Percentiles rank a stretch among this genome's conserved stretches.
phyloP scores from a whole-genome alignment of 129 eudicot genomes.

The Arctium lappa region DNA sequence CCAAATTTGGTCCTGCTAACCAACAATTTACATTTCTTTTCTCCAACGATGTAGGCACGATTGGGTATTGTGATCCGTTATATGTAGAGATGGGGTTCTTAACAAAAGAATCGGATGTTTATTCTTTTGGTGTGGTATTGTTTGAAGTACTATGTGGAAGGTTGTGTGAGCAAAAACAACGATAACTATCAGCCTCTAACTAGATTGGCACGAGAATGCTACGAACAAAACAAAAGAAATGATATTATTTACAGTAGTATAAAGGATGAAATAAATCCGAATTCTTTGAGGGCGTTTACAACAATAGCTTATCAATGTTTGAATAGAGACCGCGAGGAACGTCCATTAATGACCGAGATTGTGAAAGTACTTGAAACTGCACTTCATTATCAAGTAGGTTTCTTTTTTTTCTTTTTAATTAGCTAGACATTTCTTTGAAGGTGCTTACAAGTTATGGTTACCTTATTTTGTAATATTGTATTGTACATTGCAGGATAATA shows the following conservation, averaged over 20 bases:
- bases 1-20: not conserved
- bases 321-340: not conserved
- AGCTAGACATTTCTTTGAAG: too few relatives aligned
- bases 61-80: not conserved
- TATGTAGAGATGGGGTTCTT: not conserved
- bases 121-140: not conserved
- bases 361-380: not conserved
- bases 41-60: not conserved
- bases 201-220: not conserved
- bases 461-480: not conserved
- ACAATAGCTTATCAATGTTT: not conserved
- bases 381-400: not conserved
- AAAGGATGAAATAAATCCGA: not conserved
- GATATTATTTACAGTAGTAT: not conserved
- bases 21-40: not conserved
- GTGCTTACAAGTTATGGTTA: not conserved
- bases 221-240: not conserved
- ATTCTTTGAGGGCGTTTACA: not conserved
- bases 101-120: not conserved
- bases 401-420: not conserved
- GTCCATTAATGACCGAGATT: not conserved
- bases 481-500: constrained; percentile 44
- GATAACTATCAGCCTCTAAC: not conserved
- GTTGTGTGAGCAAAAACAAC: not conserved
- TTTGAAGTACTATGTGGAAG: not conserved